Conservation (phyloP, 495 filamentous ascomycete species). For the Trichoderma parareesei region DNA sequence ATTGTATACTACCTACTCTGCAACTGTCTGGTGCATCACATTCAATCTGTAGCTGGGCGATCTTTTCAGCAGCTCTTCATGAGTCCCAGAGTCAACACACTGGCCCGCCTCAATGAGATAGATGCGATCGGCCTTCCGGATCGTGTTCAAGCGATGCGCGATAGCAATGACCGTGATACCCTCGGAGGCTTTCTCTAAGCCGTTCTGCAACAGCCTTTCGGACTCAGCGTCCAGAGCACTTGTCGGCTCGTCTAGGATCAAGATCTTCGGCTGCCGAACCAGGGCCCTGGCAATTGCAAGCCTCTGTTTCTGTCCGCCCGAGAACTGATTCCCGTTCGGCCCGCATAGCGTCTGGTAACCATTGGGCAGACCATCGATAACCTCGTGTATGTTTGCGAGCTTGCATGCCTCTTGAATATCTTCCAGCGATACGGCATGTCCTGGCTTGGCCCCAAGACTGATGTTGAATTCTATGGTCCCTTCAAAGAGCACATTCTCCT, state of each 20-base stretch:
- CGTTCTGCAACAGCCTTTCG: slow-evolving; percentile 61
- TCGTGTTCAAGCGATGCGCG: slow-evolving; percentile 64
- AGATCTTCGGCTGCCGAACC: slow-evolving; percentile 67
- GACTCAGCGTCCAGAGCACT: slow-evolving; percentile 68
- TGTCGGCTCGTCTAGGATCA: slow-evolving; percentile 81
- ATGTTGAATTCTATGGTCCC: slow-evolving; percentile 45
- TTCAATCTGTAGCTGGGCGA: slow-evolving; percentile 51
- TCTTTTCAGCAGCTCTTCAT: slow-evolving; percentile 53
- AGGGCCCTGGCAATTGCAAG: slow-evolving; percentile 68
- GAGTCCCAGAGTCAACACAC: slow-evolving; percentile 59
- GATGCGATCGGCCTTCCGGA: slow-evolving; percentile 65
- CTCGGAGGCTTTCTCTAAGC: slow-evolving; percentile 57
- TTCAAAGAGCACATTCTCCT: slow-evolving; percentile 42
- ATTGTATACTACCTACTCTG: background rate
- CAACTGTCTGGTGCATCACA: slow-evolving; percentile 33
- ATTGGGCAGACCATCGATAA: slow-evolving; percentile 45
- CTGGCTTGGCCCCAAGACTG: slow-evolving; percentile 31
- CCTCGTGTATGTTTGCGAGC: slow-evolving; percentile 52
- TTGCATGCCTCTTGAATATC: slow-evolving; percentile 51
- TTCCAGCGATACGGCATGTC: background rate
- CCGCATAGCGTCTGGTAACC: slow-evolving; percentile 56
- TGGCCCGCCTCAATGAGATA: slow-evolving; percentile 62
- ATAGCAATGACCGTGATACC: slow-evolving; percentile 78
- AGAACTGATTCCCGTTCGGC: slow-evolving; percentile 38
- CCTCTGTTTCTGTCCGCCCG: slow-evolving; percentile 56